Evolutionary conservation across 2,329 filamentous ascomycete genomes (phyloP).

Genomic region (Penicillium fuscoglaucum): DNA sequence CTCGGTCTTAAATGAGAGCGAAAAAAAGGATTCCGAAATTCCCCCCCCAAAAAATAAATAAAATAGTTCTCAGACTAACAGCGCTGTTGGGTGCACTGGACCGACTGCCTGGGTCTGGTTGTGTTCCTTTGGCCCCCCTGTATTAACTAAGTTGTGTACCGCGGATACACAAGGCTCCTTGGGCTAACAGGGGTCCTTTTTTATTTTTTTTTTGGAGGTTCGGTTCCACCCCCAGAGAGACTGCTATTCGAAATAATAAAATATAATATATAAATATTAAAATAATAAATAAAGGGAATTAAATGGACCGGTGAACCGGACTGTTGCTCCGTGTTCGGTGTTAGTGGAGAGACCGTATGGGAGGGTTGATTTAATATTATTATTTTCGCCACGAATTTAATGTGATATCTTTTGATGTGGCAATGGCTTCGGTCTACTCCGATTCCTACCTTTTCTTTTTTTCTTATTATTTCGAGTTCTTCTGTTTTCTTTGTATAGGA

Average conservation of each 20-base stretch:
- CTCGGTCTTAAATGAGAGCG: slow-evolving; percentile 23
- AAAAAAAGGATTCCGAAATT: slow-evolving; percentile 10
- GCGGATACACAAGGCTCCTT: slow-evolving; percentile 26
- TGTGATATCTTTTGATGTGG: slow-evolving; percentile 21
- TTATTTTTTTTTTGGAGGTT: neutral
- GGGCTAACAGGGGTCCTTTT: slow-evolving; percentile 17
- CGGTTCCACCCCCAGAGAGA: slow-evolving; percentile 25
- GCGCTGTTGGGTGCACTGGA: slow-evolving; percentile 25
- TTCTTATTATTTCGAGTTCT: neutral
- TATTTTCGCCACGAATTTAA: slow-evolving; percentile 8
- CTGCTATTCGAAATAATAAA: slow-evolving; percentile 1
- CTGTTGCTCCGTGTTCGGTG: slow-evolving; percentile 12
- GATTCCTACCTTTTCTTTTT: neutral
- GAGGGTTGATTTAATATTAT: neutral
- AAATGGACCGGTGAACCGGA: slow-evolving; percentile 21
- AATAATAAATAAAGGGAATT: neutral
- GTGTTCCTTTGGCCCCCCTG: slow-evolving; percentile 28
- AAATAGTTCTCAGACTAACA: slow-evolving; percentile 21
- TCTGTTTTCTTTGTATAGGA: slow-evolving; percentile 18
- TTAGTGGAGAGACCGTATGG: neutral
- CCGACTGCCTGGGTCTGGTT: slow-evolving; percentile 22
- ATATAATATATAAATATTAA: slow-evolving; percentile 1
- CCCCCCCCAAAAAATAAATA: neutral
- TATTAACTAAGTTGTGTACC: slow-evolving; percentile 29
- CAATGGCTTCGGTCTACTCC: slow-evolving; percentile 16